Evolutionary conservation across 495 filamentous ascomycete genomes (phyloP), one percentile per base, ranked within the genome.

Genomic region (Parachaetomium inaequale): DNA sequence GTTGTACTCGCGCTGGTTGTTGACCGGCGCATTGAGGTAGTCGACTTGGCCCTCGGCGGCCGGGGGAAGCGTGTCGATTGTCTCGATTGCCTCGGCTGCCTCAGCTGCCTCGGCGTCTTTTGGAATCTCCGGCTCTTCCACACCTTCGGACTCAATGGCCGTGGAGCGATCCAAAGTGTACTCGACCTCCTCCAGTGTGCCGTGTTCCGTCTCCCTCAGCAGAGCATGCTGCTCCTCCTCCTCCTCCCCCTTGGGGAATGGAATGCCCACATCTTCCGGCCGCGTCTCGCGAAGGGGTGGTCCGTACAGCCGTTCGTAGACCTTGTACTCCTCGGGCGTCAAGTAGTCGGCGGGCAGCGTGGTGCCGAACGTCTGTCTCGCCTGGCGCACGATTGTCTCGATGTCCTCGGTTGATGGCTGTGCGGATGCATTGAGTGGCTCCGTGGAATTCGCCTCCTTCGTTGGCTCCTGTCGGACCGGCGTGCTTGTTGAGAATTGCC

Each of bases 231-330:
- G 63, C 7, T 15, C 63, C 25, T 74, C 75, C 5, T 51, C 75
- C 5, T 51, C 61, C 15, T 66, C 64, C 0, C 72, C 68, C 2
- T 69, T 65, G 7, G 34, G 50, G 17, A 67, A 73, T 7, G 80
- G 70, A 64, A 83, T 78, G 12, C 76, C 81, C 7, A 85, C 75
- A 72, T 90, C 87, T 40, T 83, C 82, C 10, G 80, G 76, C 32
- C 64, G 72, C 7, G 84, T 84, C 43, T 82, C 82, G 53, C 78
- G 78, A 64, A 81, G 70, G 26, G 82, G 91, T 63, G 76, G 81
- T 1, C 93, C 94, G 74, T 92, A 98, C 11, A 96, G 75, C 60
- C 91, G 81, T 59, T 87, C 85, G 69, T 96, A 98, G 2, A 96
- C 68, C 43, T 75, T 74, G 49, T 88, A 86, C 70, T 96, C 93